These are phyloP conservation scores for Annulohypoxylon moriforme DNA, from an alignment of 495 filamentous ascomycete species.

Conservation along the genomic window DNA sequence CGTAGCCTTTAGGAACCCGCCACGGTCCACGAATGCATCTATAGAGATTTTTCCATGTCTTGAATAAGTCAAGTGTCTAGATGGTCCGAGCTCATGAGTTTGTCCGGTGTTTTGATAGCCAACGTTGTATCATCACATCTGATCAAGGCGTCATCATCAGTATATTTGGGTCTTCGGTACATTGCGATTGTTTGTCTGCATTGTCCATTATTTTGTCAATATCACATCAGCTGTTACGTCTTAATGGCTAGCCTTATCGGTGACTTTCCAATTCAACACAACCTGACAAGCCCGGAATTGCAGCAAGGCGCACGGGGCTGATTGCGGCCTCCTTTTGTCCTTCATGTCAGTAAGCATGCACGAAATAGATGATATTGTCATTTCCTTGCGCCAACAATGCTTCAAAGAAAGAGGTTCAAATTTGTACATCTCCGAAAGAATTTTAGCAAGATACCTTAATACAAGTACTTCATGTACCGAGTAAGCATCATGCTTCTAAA, in stretches of 20 bases:
- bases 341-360: not conserved
- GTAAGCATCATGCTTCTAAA: slow-evolving; percentile 13
- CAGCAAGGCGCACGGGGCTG: slow-evolving; percentile 20
- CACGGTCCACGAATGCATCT: not conserved
- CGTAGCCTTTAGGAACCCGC: slow-evolving; percentile 10
- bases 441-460: slow-evolving; percentile 1
- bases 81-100: slow-evolving; percentile 28
- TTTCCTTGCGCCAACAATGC: not conserved
- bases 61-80: slow-evolving; percentile 11
- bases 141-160: slow-evolving; percentile 34
- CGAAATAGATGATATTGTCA: slow-evolving; percentile 17
- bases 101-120: slow-evolving; percentile 6
- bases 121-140: slow-evolving; percentile 27
- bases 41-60: slow-evolving; percentile 8
- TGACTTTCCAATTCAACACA: not conserved
- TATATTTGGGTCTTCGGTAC: not conserved
- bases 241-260: slow-evolving; percentile 21
- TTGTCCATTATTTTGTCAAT: slow-evolving; percentile 9
- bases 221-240: slow-evolving; percentile 29
- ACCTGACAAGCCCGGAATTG: not conserved
- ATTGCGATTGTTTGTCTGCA: slow-evolving; percentile 18
- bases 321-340: slow-evolving; percentile 6
- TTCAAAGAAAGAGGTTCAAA: slow-evolving; percentile 8
- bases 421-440: not conserved
- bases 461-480: slow-evolving; percentile 2